Evolutionary conservation across 148 eudicot genomes (phyloP).

Genomic region (Vaccinium vitisidaea): DNA sequence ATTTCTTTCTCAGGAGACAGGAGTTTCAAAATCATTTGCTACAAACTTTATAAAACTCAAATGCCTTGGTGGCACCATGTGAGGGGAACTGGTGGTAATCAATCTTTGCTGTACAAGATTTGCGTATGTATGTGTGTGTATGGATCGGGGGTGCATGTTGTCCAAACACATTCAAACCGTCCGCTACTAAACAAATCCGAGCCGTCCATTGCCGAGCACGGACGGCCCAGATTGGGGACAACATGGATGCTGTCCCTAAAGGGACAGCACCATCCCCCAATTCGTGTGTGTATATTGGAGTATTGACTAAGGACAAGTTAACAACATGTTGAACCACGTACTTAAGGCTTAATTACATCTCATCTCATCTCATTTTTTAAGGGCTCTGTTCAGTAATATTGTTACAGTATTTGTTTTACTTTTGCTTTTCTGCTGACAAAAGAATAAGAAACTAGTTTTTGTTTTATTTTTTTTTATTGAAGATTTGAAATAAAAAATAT

Average conservation of each 20-base stretch:
- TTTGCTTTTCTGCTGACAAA: background rate
- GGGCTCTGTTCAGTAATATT: background rate
- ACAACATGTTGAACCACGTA: background rate
- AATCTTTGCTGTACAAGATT: background rate
- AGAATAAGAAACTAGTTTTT: background rate
- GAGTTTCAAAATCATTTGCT: background rate
- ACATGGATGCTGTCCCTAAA: too few species aligned
- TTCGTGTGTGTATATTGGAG: background rate
- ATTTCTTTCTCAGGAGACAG: background rate
- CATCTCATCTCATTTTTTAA: background rate
- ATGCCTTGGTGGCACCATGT: slow-evolving; percentile 3
- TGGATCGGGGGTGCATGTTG: too few species aligned
- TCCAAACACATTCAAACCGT: too few species aligned
- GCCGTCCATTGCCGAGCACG: too few species aligned
- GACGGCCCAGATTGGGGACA: too few species aligned
- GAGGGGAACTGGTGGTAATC: background rate
- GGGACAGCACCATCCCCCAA: too few species aligned
- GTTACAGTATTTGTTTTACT: background rate
- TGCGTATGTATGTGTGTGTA: background rate
- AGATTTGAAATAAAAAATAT: too few species aligned
- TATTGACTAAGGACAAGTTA: background rate
- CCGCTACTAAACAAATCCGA: too few species aligned
- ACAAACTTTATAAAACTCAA: background rate
- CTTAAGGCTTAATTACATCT: background rate
- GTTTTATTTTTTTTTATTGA: too few species aligned